A percentile compares a stretch with the other conserved stretches of the same genome.
phyloP scores from a whole-genome alignment of 2,329 filamentous ascomycete genomes.

The Monosporascus sp. region DNA sequence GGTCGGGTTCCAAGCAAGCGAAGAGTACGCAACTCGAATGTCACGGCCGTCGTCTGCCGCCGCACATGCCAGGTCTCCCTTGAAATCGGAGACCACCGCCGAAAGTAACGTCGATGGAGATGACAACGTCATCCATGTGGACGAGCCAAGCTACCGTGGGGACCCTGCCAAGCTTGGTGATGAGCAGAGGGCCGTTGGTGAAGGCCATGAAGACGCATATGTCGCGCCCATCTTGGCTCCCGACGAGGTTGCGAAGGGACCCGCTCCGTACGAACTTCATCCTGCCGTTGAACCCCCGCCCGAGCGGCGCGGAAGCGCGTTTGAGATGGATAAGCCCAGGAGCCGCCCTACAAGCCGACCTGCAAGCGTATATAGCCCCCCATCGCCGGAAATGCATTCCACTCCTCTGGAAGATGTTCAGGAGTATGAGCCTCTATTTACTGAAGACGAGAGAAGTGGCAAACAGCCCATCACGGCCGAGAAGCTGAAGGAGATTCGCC shows the following conservation, averaged over 20 bases:
- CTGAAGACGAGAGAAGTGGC: constrained; percentile 60
- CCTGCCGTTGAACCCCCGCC: constrained; percentile 76
- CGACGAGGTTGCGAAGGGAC: constrained; percentile 77
- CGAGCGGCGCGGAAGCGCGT: constrained; percentile 56
- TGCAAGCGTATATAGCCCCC: constrained; percentile 55
- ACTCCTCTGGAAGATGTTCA: constrained; percentile 82
- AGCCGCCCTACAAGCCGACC: constrained; percentile 62
- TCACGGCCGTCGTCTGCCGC: constrained; percentile 45
- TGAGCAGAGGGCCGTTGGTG: constrained; percentile 44
- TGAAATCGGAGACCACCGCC: constrained; percentile 21
- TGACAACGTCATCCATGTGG: constrained; percentile 69
- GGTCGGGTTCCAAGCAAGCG: constrained; percentile 79
- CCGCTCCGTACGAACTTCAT: constrained; percentile 61
- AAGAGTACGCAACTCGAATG: constrained; percentile 76
- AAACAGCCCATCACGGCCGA: constrained; percentile 35
- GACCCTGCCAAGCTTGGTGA: constrained; percentile 40
- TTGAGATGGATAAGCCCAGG: constrained; percentile 50
- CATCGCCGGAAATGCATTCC: constrained; percentile 49
- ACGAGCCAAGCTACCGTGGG: constrained; percentile 52
- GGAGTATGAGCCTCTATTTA: constrained; percentile 93
- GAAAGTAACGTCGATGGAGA: constrained; percentile 36
- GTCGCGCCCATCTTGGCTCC: constrained; percentile 79
- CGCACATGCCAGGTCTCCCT: constrained; percentile 30
- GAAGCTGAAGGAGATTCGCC: constrained; percentile 51
- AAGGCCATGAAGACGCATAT: constrained; percentile 54